Base-by-base conservation (phyloP, 805 yeast species). In the Hanseniaspora jakobsenii region DNA sequence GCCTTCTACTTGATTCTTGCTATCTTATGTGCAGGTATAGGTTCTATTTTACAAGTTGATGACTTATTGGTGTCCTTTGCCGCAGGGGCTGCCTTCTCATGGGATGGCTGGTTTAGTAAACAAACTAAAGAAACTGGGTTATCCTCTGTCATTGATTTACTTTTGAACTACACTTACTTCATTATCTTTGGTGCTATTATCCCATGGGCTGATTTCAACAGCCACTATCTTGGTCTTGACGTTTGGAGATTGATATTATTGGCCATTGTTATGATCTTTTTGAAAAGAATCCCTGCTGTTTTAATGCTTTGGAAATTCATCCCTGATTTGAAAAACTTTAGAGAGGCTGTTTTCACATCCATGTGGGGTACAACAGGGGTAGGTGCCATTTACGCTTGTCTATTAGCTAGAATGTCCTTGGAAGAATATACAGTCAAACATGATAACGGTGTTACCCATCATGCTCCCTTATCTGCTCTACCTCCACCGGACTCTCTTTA, bases 291-390 rank as follows among this genome's bases (percentile, higher is more conserved):
- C 8, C 96, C 96, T 0, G 87, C 84, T 1, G 82, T 86, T 34
- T 55, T 86, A 38, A 70, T 75, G 0, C 63, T 82, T 39, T 81
- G 81, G 55, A 86, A 89, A 0, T 58, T 85, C 19, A 79, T 84
- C 1, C 95, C 95, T 0, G 95, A 86, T 57, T 73, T 86, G 31
- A 78, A 84, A 54, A 73, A 84, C 9, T 86, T 95, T 94, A 75
- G 94, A 59, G 96, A 86, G 60, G 95, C 95, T 0, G 58, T 86
- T 3, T 87, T 87, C 60, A 84, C 93, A 59, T 95, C 95, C 17
- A 95, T 86, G 63, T 86, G 87, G 61, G 96, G 96, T 14, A 95
- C 96, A 2, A 83, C 87, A 56, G 96, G 96, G 38, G 95, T 86
- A 18, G 95, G 95, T 47, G 94, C 94, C 1, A 69, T 86, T 6